phyloP scores from a whole-genome alignment of 257 asterid species.

The Solanum acaule region DNA sequence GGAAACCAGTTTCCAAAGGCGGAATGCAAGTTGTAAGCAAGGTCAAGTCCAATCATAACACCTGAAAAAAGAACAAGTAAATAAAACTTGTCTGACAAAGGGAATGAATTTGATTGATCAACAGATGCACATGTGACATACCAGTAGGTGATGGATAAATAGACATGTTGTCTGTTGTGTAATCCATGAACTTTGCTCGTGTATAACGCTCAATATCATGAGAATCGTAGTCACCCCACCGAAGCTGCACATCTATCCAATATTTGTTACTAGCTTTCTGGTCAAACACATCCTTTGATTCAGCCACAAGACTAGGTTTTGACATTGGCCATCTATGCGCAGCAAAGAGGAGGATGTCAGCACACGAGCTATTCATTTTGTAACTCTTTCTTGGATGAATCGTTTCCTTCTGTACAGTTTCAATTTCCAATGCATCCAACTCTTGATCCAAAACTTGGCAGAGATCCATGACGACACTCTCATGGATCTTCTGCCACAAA shows the following conservation, averaged over 20 bases:
- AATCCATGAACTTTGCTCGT: conserved; percentile 96
- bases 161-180: conserved; percentile 97
- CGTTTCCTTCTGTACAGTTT: conserved; percentile 98
- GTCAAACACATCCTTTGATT: conserved; percentile 96
- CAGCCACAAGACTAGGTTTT: conserved; percentile 97
- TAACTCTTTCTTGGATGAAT: conserved; percentile 98
- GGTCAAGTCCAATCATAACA: conserved; percentile 96
- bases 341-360: conserved; percentile 92
- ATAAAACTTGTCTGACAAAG: background rate
- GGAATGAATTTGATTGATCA: background rate
- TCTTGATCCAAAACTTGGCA: conserved; percentile 99
- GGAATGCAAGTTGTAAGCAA: conserved; percentile 94
- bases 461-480: conserved; percentile 99
- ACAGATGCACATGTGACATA: conserved; percentile 4
- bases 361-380: conserved; percentile 99
- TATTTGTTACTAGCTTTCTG: conserved; percentile 97
- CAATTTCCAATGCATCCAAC: conserved; percentile 93
- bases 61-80: conserved; percentile 35
- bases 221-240: conserved; percentile 99
- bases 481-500: conserved; percentile 99
- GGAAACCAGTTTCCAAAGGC: conserved; percentile 99
- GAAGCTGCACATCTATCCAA: conserved; percentile 99
- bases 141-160: conserved; percentile 99
- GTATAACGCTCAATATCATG: conserved; percentile 97
- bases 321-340: conserved; percentile 99